Evolutionary conservation across 805 yeast genomes (phyloP).

Genomic region (Ogataea degrootiae): DNA sequence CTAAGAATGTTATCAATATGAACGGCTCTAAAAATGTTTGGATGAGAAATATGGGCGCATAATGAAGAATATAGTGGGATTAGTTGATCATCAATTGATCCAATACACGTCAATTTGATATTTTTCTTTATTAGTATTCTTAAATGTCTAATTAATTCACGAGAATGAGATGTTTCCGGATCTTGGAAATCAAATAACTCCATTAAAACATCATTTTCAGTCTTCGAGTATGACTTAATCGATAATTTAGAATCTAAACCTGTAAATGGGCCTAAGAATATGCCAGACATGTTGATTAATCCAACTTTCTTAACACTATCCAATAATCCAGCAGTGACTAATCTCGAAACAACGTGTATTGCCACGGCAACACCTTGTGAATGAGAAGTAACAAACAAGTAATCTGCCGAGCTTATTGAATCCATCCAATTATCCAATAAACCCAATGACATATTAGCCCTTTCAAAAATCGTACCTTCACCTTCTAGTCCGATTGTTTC

Average conservation of each 20-base stretch:
- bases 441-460: constrained; percentile 69
- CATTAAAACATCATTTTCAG: constrained; percentile 79
- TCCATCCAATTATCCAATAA: constrained; percentile 65
- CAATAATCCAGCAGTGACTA: constrained; percentile 50
- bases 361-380: constrained; percentile 94
- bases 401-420: constrained; percentile 60
- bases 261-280: constrained; percentile 84
- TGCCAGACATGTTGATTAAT: constrained; percentile 86
- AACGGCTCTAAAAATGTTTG: constrained; percentile 80
- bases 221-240: constrained; percentile 76
- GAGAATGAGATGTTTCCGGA: constrained; percentile 64
- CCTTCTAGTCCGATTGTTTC: constrained; percentile 88
- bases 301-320: constrained; percentile 57
- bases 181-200: constrained; percentile 88
- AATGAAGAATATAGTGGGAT: constrained; percentile 89
- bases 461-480: constrained; percentile 81
- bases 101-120: constrained; percentile 75
- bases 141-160: constrained; percentile 62
- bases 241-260: constrained; percentile 80
- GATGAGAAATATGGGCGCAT: constrained; percentile 75
- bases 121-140: constrained; percentile 63
- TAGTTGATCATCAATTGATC: constrained; percentile 84
- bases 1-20: constrained; percentile 51
- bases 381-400: constrained; percentile 79
- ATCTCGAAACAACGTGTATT: constrained; percentile 52